phyloP scores from a whole-genome alignment of 2,329 filamentous ascomycete genomes.

The Arachnopeziza araneosa region DNA sequence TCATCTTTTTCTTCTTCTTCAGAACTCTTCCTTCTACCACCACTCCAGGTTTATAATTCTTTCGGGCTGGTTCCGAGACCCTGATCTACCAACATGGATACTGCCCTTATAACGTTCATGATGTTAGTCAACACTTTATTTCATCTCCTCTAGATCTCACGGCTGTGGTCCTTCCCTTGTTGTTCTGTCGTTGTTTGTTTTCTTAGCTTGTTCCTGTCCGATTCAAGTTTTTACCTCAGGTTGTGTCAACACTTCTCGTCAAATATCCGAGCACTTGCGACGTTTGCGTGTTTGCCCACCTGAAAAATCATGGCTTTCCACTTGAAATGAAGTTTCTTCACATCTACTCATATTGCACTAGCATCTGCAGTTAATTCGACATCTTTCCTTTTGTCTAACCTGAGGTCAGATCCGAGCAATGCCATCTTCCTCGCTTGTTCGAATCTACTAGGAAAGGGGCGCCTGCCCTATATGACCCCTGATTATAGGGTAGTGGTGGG shows the following conservation, averaged over 20 bases:
- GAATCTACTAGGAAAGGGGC: not conserved
- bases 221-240: not conserved
- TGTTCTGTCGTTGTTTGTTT: not conserved
- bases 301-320: not conserved
- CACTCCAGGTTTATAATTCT: no score
- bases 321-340: not conserved
- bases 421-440: not conserved
- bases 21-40: not conserved
- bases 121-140: not conserved
- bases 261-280: not conserved
- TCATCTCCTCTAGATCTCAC: not conserved
- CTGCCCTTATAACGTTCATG: slow-evolving; percentile 7
- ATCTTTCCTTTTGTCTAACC: no score
- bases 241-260: not conserved
- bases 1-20: not conserved
- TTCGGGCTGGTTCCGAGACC: not conserved
- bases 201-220: not conserved
- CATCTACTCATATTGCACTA: not conserved
- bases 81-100: slow-evolving; percentile 1
- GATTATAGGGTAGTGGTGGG: not conserved
- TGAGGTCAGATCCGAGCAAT: not conserved
- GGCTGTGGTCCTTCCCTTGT: not conserved
- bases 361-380: no score
- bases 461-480: not conserved
- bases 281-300: not conserved